phyloP scores from a whole-genome alignment of 1,284 basidiomycete genomes.

The Phaffia rhodozyma region DNA sequence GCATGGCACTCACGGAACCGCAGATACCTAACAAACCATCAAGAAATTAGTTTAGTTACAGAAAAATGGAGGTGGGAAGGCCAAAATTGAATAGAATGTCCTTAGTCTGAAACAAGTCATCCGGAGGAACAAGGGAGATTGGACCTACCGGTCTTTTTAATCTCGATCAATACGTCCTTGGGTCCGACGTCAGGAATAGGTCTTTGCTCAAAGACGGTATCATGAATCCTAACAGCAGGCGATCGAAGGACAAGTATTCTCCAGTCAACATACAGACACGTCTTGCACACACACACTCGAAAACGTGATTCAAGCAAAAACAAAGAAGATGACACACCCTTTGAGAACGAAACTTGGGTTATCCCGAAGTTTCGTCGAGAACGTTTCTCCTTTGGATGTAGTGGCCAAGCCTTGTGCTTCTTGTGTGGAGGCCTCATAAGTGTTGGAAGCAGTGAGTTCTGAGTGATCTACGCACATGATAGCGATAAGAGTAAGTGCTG shows the following conservation, averaged over 20 bases:
- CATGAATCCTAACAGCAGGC: conserved; percentile 42
- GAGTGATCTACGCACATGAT: neutral
- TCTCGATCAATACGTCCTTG: conserved; percentile 74
- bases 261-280: neutral
- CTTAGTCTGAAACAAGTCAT: neutral
- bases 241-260: neutral
- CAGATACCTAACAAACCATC: neutral
- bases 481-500: neutral
- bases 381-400: no score
- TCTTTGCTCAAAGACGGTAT: conserved; percentile 60
- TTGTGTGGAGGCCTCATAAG: no score
- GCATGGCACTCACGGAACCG: conserved; percentile 1
- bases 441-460: neutral
- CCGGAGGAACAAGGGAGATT: neutral
- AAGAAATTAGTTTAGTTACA: neutral
- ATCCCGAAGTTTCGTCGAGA: neutral
- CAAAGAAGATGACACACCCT: neutral
- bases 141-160: conserved; percentile 72
- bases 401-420: no score
- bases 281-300: neutral
- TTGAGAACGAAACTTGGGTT: conserved; percentile 6
- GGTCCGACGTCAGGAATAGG: conserved; percentile 63
- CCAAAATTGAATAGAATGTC: neutral
- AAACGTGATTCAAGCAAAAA: no score
- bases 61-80: neutral